Percentiles rank a stretch among this genome's conserved stretches.
Conservation (phyloP, 2,329 filamentous ascomycete species). For the Cercospora berteroae region DNA sequence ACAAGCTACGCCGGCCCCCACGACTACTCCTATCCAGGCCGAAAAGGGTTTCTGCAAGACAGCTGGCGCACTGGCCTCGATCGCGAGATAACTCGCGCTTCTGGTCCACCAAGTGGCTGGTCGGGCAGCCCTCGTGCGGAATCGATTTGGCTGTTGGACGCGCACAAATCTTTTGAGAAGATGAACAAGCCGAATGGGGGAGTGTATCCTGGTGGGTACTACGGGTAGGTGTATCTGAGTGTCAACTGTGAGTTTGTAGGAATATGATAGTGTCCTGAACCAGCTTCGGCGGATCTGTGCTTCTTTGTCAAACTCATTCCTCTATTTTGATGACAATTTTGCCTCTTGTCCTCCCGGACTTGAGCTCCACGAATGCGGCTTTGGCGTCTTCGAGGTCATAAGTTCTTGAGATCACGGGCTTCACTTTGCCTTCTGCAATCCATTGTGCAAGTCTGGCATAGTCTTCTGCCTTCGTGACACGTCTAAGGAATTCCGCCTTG, state of each 20-base stretch:
- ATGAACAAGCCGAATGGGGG: not conserved
- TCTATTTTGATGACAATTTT: conserved; percentile 54
- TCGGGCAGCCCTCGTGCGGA: not conserved
- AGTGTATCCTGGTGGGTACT: not conserved
- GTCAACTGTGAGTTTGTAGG: not conserved
- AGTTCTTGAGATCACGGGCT: conserved; percentile 54
- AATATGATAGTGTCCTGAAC: not conserved
- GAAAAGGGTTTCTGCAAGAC: not conserved
- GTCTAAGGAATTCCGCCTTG: conserved; percentile 34
- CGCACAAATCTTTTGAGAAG: not conserved
- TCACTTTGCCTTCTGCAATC: conserved; percentile 60
- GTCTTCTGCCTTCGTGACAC: conserved; percentile 44
- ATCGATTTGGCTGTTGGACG: not conserved
- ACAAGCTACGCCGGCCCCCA: not conserved
- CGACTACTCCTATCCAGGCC: not conserved
- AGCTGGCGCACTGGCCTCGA: not conserved
- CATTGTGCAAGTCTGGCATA: conserved; percentile 53
- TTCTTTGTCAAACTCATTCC: not conserved
- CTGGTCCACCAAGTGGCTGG: not conserved
- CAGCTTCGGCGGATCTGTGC: not conserved
- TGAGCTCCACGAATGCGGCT: conserved; percentile 59
- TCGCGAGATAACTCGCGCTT: not conserved
- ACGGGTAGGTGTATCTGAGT: not conserved
- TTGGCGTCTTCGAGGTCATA: conserved; percentile 58
- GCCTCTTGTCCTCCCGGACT: conserved; percentile 55